Evolutionary conservation across 495 filamentous ascomycete species (phyloP).

Genomic region (Neurospora tetrasperma): DNA sequence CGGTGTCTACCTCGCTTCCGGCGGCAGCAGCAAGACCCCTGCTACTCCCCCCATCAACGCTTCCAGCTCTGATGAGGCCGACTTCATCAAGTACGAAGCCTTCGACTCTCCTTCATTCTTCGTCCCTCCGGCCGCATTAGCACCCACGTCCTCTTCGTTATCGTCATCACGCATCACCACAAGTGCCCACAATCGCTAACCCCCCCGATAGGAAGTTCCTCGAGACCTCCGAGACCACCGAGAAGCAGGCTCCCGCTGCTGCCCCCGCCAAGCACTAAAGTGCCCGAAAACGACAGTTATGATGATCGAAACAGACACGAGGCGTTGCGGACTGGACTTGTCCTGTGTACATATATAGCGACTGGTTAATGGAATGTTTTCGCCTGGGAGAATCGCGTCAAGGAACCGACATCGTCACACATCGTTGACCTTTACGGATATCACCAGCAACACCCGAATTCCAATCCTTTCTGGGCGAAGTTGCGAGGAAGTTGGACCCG

Average conservation of each 20-base stretch:
- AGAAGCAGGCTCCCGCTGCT: slow-evolving; percentile 42
- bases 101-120: background rate
- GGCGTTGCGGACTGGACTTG: slow-evolving; percentile 2
- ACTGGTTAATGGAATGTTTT: slow-evolving; percentile 11
- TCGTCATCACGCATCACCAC: background rate
- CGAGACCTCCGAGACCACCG: slow-evolving; percentile 57
- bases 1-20: slow-evolving; percentile 40
- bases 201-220: slow-evolving; percentile 57
- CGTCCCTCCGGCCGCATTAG: background rate
- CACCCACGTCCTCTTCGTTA: background rate
- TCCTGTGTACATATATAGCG: slow-evolving; percentile 21
- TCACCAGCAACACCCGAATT: background rate
- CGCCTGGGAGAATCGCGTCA: slow-evolving; percentile 4
- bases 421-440: background rate
- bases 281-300: slow-evolving; percentile 9
- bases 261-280: slow-evolving; percentile 44
- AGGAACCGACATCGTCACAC: background rate
- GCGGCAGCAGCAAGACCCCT: slow-evolving; percentile 55
- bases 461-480: background rate
- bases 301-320: slow-evolving; percentile 1
- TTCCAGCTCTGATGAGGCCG: slow-evolving; percentile 82
- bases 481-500: background rate
- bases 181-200: slow-evolving; percentile 17
- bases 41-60: slow-evolving; percentile 77
- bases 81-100: slow-evolving; percentile 85